Base-by-base conservation (phyloP, 306 rosid species). In the Cucumis cinereus region DNA sequence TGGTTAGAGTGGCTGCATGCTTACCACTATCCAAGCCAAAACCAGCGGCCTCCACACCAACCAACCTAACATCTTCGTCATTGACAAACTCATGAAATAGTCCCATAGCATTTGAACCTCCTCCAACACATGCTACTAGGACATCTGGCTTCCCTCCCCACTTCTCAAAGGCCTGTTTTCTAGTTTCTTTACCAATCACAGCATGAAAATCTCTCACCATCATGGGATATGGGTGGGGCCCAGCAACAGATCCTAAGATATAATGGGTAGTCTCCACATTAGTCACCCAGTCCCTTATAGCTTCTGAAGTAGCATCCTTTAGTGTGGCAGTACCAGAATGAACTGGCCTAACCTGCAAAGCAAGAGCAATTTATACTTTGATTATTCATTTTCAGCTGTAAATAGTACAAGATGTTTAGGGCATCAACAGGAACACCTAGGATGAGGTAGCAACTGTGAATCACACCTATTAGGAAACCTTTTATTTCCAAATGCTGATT, bases 171-270 rank as follows among this genome's bases (percentile, higher is more conserved):
- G 98, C 98, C 79, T 94, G 98, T 72, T 81, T 88, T 89, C 97
- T 84, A 69, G 98, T 94, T 85, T 94, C 98, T 82, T 82, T 85
- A 69, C 98, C 98, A 63, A 94, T 94, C 67, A 94, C 90, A 1
- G 91, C 92, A 79, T 94, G 98, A 81, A 91, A 94, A 76, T 94
- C 97, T 78, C 98, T 82, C 8, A 94, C 98, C 98, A 94, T 94
- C 97, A 91, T 91, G 17, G 98, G 98, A 79, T 94, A 94, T 15
- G 98, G 98, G 81, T 94, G 98, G 0, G 98, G 98, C 23, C 98
- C 98, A 3, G 98, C 98, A 76, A 94, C 97, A 24, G 98, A 94
- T 58, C 98, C 98, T 88, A 94, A 83, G 80, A 94, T 91, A 77
- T 94, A 94, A 84, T 94, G 98, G 77, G 98, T 94, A 13, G 98